Evolutionary conservation across 1,284 basidiomycete genomes (phyloP), one percentile per base, ranked within the genome.

Genomic region (Trichosporon coremiiforme): DNA sequence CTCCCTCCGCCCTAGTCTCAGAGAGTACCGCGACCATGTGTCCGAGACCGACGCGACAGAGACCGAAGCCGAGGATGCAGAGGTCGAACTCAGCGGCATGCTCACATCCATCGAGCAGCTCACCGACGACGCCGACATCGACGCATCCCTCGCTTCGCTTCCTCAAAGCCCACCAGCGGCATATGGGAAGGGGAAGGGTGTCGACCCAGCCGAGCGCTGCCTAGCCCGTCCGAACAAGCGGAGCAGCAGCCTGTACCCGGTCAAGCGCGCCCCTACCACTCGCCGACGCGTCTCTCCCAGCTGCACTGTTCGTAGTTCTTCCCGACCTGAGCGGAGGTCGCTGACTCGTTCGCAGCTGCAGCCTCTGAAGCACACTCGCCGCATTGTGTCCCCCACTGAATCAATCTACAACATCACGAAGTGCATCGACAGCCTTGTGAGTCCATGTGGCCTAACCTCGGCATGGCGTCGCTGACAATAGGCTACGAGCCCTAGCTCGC

Each of bases 321-420:
- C 57, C 31, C 4, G 15, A 6, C 62, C 33, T n/a, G 20, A 25
- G 20, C 22, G 25, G 13, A n/a, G 9, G 17, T 22, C 17, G 33
- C 47, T 55, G 47, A 66, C 50, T 38, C 20, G 35, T 17, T 3
- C 53, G 47, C 25, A 55, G 33, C 9, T 35, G 64, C 35, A 55
- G 36, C 35, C 35, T 41, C 31, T 47, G 25, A 35, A 22, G 41
- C 47, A 63, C 33, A 29, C 63, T 33, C 22, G 57, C 12, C 67
- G 67, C 36, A 65, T 65, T 22, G 67, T 68, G 12, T 68, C 67
- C 6, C 67, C 67, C n/a, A 68, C 67, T 5, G 67, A 65, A 63
- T 68, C 67, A 1, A 25, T 68, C 5, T 45, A 17, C n/a, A 33
- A 29, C 17, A 55, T 68, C 47, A 68, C 63, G 9, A 31, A 57